Evolutionary conservation across 2,329 filamentous ascomycete genomes (phyloP), one percentile per base, ranked within the genome.

Genomic region (Aureobasidium sp.): DNA sequence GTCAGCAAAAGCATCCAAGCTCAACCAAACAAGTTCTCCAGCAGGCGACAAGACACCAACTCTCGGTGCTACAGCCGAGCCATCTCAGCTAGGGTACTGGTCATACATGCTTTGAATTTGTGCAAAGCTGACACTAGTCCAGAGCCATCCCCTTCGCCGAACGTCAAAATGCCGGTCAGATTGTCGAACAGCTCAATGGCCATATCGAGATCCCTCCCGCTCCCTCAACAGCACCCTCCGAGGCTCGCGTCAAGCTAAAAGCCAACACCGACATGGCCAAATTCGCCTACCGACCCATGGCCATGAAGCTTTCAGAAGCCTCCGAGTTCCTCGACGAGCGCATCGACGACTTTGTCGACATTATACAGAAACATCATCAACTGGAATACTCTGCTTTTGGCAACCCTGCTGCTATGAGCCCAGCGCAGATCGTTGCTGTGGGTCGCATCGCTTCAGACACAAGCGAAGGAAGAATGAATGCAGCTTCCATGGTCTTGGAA

Each of bases 311-410:
- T 7, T 92, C 90, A 5, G 92, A 97, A 72, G 87, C 91, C 0
- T 96, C 93, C 5, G 92, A 96, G 73, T 90, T 96, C 48, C 82
- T 97, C 8, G 94, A 99, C 75, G 93, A 97, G 75, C 84, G 91
- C 68, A 97, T 99, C 77, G 91, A 97, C 69, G 91, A 92, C 65
- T 96, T 97, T 70, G 82, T 85, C 63, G 77, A 79, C n/a, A 74
- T 91, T 1, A 81, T 96, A 5, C 86, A 90, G 75, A 84, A 87
- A 62, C 81, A 91, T 66, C 84, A 96, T 74, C 79, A 83, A 15
- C 79, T 96, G 6, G 89, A 94, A 20, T 87, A 94, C 63, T 83
- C 84, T 20, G 88, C 85, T 0, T 95, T 99, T 73, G 92, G 92
- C 52, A 96, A 90, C 72, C 91, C 94, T 14, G 89, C 90, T 25